Evolutionary conservation across 163 green algal species (phyloP), one percentile per base, ranked within the genome.

Genomic region (Chlamydomonas reinhardtii): DNA sequence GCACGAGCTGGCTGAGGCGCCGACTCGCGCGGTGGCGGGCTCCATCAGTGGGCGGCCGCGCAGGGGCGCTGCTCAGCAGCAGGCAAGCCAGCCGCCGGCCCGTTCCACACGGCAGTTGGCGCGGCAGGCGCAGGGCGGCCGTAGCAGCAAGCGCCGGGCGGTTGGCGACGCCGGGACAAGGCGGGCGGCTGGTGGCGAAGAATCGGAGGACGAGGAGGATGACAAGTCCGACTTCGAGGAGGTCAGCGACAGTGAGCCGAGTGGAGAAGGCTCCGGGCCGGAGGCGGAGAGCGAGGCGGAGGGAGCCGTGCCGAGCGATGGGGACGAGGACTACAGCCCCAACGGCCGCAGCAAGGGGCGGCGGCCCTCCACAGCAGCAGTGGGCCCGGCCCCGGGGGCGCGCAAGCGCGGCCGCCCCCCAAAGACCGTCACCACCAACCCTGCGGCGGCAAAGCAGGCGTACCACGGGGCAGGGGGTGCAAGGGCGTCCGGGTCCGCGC

Each of bases 251-350:
- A 56, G 48, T 35, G 9, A 52, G 9, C 35, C 6, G 48, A 56
- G 22, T 6, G 48, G 14, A 9, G 34, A n/a, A 15, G 70, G 32
- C 16, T 0, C 8, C 70, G 35, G 48, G 1, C 5, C 12, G 35
- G 35, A 61, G 29, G 5, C 52, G 34, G 22, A 31, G 35, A 29
- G 22, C 2, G 73, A 78, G 2, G 43, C 39, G n/a, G 31, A 43
- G n/a, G 77, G 39, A 39, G 78, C 70, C 19, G 65, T 32, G 39
- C 31, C 61, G 35, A 61, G 31, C 27, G 74, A 72, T 24, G 52
- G 43, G 0, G 77, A 84, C n/a, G 39, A 71, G 37, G 69, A 79
- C 32, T 86, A 86, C 66, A 61, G 48, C 48, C 48, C 48, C 48
- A 56, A 19, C 48, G 48, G 48, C 48, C 48, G 48, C 48, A 56